These are phyloP conservation scores for Acanthamoeba pearcei DNA, from an alignment of 208 protist genomes.

Conservation along the genomic window DNA sequence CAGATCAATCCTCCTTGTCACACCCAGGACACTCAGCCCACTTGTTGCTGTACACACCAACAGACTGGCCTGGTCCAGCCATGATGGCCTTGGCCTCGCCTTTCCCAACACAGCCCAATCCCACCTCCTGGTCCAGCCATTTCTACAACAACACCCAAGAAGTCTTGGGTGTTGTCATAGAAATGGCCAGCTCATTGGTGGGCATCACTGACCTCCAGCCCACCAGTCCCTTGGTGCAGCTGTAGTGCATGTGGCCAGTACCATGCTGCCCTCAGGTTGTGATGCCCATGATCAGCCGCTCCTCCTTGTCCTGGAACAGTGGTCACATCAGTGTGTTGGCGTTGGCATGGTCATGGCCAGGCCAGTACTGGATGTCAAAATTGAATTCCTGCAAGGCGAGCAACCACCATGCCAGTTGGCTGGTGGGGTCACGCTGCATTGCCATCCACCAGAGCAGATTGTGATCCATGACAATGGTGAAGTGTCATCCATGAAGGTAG, in stretches of 20 bases:
- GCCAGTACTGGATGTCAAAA: background rate
- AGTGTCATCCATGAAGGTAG: constrained; percentile 8
- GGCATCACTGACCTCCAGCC: too few species aligned
- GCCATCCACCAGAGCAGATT: background rate
- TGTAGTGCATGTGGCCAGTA: background rate
- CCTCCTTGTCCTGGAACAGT: background rate
- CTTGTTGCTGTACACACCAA: too few species aligned
- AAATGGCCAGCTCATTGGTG: too few species aligned
- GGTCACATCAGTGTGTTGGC: background rate
- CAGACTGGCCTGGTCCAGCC: too few species aligned
- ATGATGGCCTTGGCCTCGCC: too few species aligned
- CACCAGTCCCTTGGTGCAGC: background rate
- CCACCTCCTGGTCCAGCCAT: too few species aligned
- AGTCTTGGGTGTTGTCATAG: too few species aligned
- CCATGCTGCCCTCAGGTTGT: too few species aligned
- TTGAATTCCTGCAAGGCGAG: background rate
- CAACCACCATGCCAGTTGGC: background rate
- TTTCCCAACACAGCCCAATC: too few species aligned
- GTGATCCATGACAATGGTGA: constrained; percentile 26
- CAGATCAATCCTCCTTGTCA: too few species aligned
- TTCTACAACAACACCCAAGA: too few species aligned
- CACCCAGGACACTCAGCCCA: too few species aligned
- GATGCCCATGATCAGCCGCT: background rate
- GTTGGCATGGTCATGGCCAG: background rate
- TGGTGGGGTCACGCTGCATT: background rate